These are phyloP conservation scores for Chionographis japonica DNA, from an alignment of 106 monocot genomes.

Conservation along the genomic window DNA sequence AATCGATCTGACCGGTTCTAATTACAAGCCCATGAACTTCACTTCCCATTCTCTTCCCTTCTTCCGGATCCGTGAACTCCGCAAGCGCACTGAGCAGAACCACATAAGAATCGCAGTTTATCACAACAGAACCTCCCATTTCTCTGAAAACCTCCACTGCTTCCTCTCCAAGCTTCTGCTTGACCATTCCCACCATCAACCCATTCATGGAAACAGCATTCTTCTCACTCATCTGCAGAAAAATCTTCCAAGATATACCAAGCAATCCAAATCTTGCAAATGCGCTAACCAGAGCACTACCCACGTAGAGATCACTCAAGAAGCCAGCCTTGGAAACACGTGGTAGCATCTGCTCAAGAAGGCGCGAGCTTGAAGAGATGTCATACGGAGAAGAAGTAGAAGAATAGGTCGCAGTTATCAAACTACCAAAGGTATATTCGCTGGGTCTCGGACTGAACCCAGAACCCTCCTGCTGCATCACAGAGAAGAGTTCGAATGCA, in stretches of 20 bases:
- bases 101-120: slow-evolving; percentile 52
- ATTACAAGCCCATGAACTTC: slow-evolving; percentile 65
- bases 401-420: slow-evolving; percentile 41
- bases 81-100: slow-evolving; percentile 69
- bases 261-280: slow-evolving; percentile 59
- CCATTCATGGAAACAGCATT: slow-evolving; percentile 80
- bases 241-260: slow-evolving; percentile 43
- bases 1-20: slow-evolving; percentile 26
- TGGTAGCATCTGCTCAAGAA: slow-evolving; percentile 57
- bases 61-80: slow-evolving; percentile 37
- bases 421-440: slow-evolving; percentile 70
- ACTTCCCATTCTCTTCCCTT: slow-evolving; percentile 58
- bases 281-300: slow-evolving; percentile 87
- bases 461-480: slow-evolving; percentile 34
- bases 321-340: slow-evolving; percentile 52
- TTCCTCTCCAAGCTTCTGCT: slow-evolving; percentile 48
- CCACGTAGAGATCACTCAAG: slow-evolving; percentile 63
- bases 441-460: slow-evolving; percentile 29
- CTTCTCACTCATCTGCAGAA: slow-evolving; percentile 34
- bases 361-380: neutral
- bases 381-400: neutral
- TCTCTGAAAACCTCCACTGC: slow-evolving; percentile 59
- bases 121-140: slow-evolving; percentile 11
- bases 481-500: slow-evolving; percentile 47
- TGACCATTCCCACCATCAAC: slow-evolving; percentile 82